Percentiles rank a stretch among this genome's conserved stretches.
phyloP scores from a whole-genome alignment of 2,329 filamentous ascomycete species.

The Colletotrichum plurivorum region DNA sequence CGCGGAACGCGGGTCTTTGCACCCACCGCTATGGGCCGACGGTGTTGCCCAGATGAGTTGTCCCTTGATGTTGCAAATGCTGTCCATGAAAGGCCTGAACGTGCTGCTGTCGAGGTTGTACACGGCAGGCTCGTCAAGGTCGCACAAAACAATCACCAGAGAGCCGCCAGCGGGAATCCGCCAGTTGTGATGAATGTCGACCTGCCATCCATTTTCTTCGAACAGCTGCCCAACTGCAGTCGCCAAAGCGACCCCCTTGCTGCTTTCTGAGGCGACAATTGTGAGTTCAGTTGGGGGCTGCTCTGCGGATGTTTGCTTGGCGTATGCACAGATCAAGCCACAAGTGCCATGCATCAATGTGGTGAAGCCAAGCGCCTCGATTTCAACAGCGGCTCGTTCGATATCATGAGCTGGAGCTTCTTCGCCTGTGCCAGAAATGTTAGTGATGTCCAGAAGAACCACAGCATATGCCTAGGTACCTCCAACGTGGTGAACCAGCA shows the following conservation, averaged over 20 bases:
- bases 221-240: not conserved
- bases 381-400: too few species aligned
- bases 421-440: too few species aligned
- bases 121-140: constrained; percentile 47
- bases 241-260: not conserved
- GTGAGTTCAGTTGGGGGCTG: not conserved
- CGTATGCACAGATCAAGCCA: too few species aligned
- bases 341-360: too few species aligned
- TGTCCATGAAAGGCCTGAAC: constrained; percentile 31
- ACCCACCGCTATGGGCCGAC: constrained; percentile 42
- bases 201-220: not conserved
- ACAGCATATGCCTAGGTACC: rapidly evolving
- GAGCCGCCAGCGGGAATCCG: not conserved
- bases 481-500: constrained; percentile 1
- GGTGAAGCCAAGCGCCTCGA: too few species aligned
- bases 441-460: not conserved
- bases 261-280: not conserved
- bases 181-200: not conserved
- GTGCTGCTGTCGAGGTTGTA: constrained; percentile 41
- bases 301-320: too few species aligned
- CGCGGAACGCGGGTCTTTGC: constrained; percentile 46
- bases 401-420: too few species aligned
- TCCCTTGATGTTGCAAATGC: constrained; percentile 17
- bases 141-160: constrained; percentile 44
- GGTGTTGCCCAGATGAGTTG: constrained; percentile 51